Base-by-base conservation (phyloP, 225 moss, liverwort and hornwort genomes). In the Rhytidiadelphus loreus region DNA sequence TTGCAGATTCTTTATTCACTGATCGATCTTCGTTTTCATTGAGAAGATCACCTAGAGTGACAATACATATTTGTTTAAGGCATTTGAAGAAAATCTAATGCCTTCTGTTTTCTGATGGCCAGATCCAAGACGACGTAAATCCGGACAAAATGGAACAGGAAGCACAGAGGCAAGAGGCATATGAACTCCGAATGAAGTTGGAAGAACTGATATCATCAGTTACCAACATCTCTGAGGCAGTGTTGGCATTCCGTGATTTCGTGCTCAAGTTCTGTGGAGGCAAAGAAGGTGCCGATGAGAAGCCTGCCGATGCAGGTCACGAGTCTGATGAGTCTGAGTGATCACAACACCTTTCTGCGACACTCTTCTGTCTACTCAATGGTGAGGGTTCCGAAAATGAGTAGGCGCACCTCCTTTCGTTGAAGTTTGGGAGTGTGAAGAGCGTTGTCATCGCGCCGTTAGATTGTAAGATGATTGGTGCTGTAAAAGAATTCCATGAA, bases 51-150 rank as follows among this genome's bases (percentile, higher is more conserved):
- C 50, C 19, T 24, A 50, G 64, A 41, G 41, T 64, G 41, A 18
- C 35, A 66, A n/a, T 26, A n/a, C 17, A 25, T 50, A 8, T 75
- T 50, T 50, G 11, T 73, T 22, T 18, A 46, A 85, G 24, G 58
- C 21, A 83, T 53, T 87, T 37, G 39, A 78, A 82, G 44, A 46
- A 74, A 79, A 32, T 60, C 83, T 90, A 23, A 88, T 44, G 71
- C 23, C 52, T 90, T 23, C 52, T 86, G 28, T 57, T 81, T 71
- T 64, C 16, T 82, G 61, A 50, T 88, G 90, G 35, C 63, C 94
- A 98, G 98, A 95, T 96, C 87, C 98, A 98, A 95, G 92, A 87
- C 43, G 96, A 96, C 75, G 89, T 98, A 65, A 98, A 98, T 55
- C 84, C 89, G 43, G 95, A 93, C 24, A 96, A 96, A 75, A 86